A percentile compares a stretch with the other conserved stretches of the same genome.
Evolutionary conservation across 371 early-diverging fungal species (phyloP).

Genomic region (Umbelopsis sp.): DNA sequence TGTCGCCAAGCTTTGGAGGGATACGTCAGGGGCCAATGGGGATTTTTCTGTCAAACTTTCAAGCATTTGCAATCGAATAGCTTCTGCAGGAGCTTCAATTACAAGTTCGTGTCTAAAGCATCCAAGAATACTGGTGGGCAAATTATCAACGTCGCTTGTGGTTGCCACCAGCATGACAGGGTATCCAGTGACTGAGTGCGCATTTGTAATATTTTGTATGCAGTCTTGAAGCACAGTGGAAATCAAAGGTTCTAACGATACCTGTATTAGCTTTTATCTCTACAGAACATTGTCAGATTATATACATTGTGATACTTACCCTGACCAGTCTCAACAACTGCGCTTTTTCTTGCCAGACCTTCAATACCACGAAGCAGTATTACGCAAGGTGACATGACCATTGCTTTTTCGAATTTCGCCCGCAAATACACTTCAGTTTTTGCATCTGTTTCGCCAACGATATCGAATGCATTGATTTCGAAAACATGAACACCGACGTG

Average conservation of each 20-base stretch:
- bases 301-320: conserved; percentile 29
- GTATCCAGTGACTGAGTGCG: conserved; percentile 60
- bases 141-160: conserved; percentile 73
- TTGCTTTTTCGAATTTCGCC: conserved; percentile 77
- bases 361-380: conserved; percentile 81
- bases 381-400: conserved; percentile 80
- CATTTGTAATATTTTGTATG: conserved; percentile 58
- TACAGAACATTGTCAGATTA: too few relatives aligned
- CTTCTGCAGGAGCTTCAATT: conserved; percentile 78
- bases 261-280: too few relatives aligned
- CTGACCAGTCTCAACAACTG: conserved; percentile 71
- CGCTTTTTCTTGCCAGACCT: conserved; percentile 73
- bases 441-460: conserved; percentile 79
- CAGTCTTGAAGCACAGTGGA: conserved; percentile 71
- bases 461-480: conserved; percentile 76
- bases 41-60: conserved; percentile 51
- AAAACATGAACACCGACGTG: conserved; percentile 76
- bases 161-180: conserved; percentile 84
- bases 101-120: conserved; percentile 79
- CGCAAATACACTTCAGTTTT: conserved; percentile 77
- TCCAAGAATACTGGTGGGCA: conserved; percentile 70
- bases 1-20: conserved; percentile 71
- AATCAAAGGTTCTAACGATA: conserved; percentile 61
- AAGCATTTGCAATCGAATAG: conserved; percentile 65
- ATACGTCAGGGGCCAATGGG: conserved; percentile 78